phyloP scores from a whole-genome alignment of 768 basidiomycete species.

The Termitomyces sp. region DNA sequence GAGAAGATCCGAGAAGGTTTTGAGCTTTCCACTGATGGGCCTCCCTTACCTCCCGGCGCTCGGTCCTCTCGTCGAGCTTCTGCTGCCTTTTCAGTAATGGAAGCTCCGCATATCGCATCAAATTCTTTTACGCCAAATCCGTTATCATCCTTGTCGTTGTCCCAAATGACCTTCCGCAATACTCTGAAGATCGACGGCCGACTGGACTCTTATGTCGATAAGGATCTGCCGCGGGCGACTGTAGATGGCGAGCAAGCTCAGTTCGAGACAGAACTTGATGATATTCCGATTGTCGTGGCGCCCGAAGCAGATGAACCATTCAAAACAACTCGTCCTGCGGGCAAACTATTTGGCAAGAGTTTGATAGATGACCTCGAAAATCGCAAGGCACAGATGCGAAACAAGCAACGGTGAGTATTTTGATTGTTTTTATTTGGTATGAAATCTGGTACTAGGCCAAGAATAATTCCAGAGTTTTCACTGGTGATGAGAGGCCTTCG shows the following conservation, averaged over 20 bases:
- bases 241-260: conserved; percentile 74
- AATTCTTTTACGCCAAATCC: conserved; percentile 78
- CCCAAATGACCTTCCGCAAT: conserved; percentile 84
- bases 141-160: conserved; percentile 62
- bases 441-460: not conserved
- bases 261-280: conserved; percentile 37
- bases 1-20: conserved; percentile 50
- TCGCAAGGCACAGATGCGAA: conserved; percentile 77
- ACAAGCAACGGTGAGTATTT: conserved; percentile 66
- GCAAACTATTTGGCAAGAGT: conserved; percentile 82
- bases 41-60: conserved; percentile 73
- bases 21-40: conserved; percentile 59
- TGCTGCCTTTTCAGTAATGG: conserved; percentile 25
- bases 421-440: not conserved
- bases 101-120: conserved; percentile 39
- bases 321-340: conserved; percentile 52
- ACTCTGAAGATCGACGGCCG: conserved; percentile 67
- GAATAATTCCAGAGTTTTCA: conserved; percentile 61
- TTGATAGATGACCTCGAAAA: conserved; percentile 86
- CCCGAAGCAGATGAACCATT: conserved; percentile 21
- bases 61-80: conserved; percentile 50
- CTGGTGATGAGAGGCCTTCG: conserved; percentile 81
- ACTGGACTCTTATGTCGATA: conserved; percentile 54
- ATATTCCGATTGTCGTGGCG: conserved; percentile 19
- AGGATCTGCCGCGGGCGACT: conserved; percentile 60